Conservation (phyloP, 2,329 filamentous ascomycete genomes). For the Cordyceps fumosorosea region DNA sequence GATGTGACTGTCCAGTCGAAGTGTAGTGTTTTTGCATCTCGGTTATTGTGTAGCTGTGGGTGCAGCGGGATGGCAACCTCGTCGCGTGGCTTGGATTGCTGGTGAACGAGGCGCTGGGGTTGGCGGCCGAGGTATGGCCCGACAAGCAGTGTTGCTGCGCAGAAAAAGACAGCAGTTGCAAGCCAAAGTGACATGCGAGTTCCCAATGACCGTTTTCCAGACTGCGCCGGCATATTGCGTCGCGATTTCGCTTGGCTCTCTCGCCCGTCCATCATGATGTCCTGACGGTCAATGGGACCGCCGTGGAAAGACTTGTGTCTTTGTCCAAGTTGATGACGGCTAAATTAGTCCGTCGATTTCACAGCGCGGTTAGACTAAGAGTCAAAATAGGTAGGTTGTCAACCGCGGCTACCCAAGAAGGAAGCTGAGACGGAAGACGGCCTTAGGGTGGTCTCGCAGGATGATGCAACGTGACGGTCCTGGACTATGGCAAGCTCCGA, state of each 20-base stretch:
- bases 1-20: constrained; percentile 12
- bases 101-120: background rate
- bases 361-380: background rate
- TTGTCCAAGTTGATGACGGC: background rate
- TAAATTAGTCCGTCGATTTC: background rate
- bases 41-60: background rate
- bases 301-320: background rate
- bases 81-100: background rate
- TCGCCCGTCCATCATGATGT: background rate
- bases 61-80: constrained; percentile 10
- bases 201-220: background rate
- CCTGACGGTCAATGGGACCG: background rate
- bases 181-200: background rate
- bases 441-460: background rate
- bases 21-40: background rate
- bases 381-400: background rate
- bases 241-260: background rate
- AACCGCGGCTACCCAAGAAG: constrained; percentile 6
- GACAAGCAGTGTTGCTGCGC: background rate
- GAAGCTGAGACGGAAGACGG: background rate
- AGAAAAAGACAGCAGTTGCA: background rate
- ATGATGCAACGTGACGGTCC: background rate
- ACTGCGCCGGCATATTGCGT: background rate
- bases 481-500: background rate
- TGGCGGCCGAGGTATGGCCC: background rate